Base-by-base conservation (phyloP, 1,284 basidiomycete genomes). In the Sutorius eximius region DNA sequence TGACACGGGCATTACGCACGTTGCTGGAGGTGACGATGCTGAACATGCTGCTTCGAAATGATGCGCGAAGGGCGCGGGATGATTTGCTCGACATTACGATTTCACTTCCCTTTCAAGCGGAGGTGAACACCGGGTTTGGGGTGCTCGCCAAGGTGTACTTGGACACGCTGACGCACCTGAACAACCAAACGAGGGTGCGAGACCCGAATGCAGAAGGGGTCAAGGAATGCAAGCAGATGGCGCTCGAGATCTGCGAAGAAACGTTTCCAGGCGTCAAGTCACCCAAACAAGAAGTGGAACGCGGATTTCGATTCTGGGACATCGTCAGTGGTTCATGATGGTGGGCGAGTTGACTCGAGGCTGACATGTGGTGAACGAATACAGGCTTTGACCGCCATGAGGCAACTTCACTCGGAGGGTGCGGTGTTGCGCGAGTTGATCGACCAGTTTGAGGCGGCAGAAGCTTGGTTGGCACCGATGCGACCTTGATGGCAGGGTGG, bases 231-330 rank as follows among this genome's bases (percentile, higher is more conserved):
- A 98, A 98, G 75, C 82, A 81, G 51, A 83, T 89, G 73, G 94
- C 96, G 27, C 78, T 98, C 33, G 90, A 90, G 58, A 90, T 97
- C 66, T 90, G 96, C 66, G 94, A 97, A 61, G 91, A 94, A 67
- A 95, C 91, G 45, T 99, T 99, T 81, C 81, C 84, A 34, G 95
- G 93, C 22, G 91, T 99, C 63, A 96, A 94, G 77, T 75, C 74
- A 58, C 92, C 96, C 8, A 85, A 86, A 72, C 76, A 76, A 53
- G 96, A 99, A 79, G 88, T 99, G 48, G 92, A 95, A 70, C 79
- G 97, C 52, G 95, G 95, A 5, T 98, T 99, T 79, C 81, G 97
- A 63, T 99, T 99, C 79, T 99, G 97, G 96, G 91, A 96, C 69
- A 83, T 95, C 71, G 94, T 96, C 71, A 78, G 93, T 84, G 38